Base-by-base conservation (phyloP, 805 yeast genomes). In the Lipomyces mesembrius region DNA sequence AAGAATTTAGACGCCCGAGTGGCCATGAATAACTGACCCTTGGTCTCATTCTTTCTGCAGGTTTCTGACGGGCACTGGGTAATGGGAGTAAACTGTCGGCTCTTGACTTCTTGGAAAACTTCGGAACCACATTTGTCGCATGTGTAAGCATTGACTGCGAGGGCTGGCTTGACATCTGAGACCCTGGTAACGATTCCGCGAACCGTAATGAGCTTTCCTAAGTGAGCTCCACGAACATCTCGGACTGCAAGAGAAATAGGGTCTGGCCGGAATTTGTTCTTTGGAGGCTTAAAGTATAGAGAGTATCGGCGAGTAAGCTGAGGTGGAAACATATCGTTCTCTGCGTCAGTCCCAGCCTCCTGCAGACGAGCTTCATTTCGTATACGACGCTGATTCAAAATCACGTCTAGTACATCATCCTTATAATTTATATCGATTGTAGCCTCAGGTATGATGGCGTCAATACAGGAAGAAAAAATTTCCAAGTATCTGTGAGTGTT, bases 101-200 rank as follows among this genome's bases (percentile, higher is more conserved):
- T 81, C 71, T 86, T 88, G 71, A 95, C 97, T 77, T 96, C 98
- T 81, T 95, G 98, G 83, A 96, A 95, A 62, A 92, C 87, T 79
- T 95, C 99, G 79, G 85, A 89, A 59, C 99, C 99, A 83, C 99
- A 95, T 74, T 90, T 90, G 77, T 95, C 99, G 80, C 99, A 95
- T 6, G 98, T 91, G 77, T 94, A 96, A 0, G 99, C 98, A 74
- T 89, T 92, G 62, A 95, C 98, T 67, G 85, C 82, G 7, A 95
- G 91, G 5, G 91, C 83, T 3, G 99, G 99, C 78, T 93, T 94
- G 56, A 95, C 99, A 77, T 95, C 99, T 1, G 97, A 89, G 4
- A 93, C 97, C 72, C 99, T 84, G 8, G 98, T 95, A 60, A 94
- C 92, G 72, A 95, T 93, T 64, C 99, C 99, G 70, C 97, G 83